Percentiles rank a stretch among this genome's conserved stretches.
phyloP scores from a whole-genome alignment of 139 green algal genomes.

The Coelastrella sp. region DNA sequence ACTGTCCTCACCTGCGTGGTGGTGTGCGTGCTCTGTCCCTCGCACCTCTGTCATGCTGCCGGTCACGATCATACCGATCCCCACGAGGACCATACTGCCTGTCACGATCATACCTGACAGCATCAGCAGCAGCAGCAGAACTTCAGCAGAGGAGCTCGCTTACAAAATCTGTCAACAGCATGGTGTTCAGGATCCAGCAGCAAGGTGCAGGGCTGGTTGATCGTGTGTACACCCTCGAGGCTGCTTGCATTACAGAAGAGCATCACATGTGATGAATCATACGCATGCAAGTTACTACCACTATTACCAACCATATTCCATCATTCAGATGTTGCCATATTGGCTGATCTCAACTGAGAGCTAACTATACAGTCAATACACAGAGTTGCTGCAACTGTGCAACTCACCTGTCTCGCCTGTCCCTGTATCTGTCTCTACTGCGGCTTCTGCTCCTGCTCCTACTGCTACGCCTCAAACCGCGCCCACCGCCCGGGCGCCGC shows the following conservation, averaged over 20 bases:
- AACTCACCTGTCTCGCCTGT: background rate
- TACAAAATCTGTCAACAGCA: too few relatives aligned
- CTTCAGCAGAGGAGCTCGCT: too few relatives aligned
- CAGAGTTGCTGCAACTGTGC: background rate
- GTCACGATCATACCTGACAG: background rate
- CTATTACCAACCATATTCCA: too few relatives aligned
- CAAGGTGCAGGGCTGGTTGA: too few relatives aligned
- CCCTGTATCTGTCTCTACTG: background rate
- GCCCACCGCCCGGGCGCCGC: too few relatives aligned
- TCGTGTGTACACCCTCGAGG: too few relatives aligned
- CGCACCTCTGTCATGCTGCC: background rate
- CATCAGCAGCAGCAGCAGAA: slow-evolving; percentile 5
- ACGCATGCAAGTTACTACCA: too few relatives aligned
- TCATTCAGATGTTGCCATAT: too few relatives aligned
- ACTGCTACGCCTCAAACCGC: background rate
- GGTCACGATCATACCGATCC: background rate
- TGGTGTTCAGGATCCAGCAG: too few relatives aligned
- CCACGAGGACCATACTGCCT: background rate
- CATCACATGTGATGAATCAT: too few relatives aligned
- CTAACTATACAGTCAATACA: background rate
- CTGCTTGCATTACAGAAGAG: too few relatives aligned
- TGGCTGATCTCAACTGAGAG: too few relatives aligned
- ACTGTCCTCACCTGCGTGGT: background rate
- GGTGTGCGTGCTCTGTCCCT: background rate
- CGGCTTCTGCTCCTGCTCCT: background rate